Base-by-base conservation (phyloP, 768 basidiomycete genomes). In the Boletellus emodensis region DNA sequence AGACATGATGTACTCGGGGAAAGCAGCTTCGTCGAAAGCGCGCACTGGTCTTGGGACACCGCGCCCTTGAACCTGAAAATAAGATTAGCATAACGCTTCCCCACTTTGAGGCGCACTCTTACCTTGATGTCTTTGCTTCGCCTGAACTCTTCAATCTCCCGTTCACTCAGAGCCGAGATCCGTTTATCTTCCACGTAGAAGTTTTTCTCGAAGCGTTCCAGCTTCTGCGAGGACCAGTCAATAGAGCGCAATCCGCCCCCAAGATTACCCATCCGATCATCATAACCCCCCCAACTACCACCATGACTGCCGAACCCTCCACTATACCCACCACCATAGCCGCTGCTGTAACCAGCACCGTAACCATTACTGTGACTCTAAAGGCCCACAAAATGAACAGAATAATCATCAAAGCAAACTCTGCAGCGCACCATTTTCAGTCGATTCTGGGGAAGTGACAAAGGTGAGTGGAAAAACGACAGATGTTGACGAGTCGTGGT, bases 151-250 rank as follows among this genome's bases (percentile, higher is more conserved):
- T 91, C 87, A 48, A 97, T 79, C 62, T 99, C 95, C 43, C 83
- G 76, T 14, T 97, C 93, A 46, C 77, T 82, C 55, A 86, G 85
- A 30, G 78, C 73, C 17, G 83, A 70, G 39, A 98, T 90, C 26
- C 84, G 81, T 63, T 88, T 85, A 69, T 97, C 91, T 69, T 99
- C 94, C 40, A 85, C 75, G 60, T 95, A 95, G 59, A 95, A 99
- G 76, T 98, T 97, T 76, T 98, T 99, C 72, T 98, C 95, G 58
- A 99, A 98, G 59, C 80, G 85, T 61, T 84, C 79, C 49, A 96
- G 73, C 53, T 83, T 83, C 40, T 82, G 75, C 37, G 70, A 70
- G 46, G 75, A 67, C 96, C 96, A 99, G 72, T 98, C 91, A 49
- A 96, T 84, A 45, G 77, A 76, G 54, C 84, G 83, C 46, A 98